These are phyloP conservation scores for Cladosporium oxysporum DNA, from an alignment of 2,329 filamentous ascomycete genomes.

Conservation along the genomic window DNA sequence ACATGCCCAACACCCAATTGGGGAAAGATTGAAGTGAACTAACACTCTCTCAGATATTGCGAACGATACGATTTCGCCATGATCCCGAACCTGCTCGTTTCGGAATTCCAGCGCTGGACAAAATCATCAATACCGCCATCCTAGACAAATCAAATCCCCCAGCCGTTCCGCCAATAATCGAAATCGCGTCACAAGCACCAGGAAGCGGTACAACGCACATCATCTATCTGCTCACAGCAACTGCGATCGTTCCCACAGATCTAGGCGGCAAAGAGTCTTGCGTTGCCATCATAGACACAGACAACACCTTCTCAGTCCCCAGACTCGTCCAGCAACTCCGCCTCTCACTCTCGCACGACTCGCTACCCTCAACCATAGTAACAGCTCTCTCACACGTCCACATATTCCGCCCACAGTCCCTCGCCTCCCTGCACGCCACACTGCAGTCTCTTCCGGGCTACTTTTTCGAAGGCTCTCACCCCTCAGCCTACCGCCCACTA, in stretches of 20 bases:
- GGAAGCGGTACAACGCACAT: constrained; percentile 61
- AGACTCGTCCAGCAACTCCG: constrained; percentile 47
- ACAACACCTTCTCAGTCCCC: constrained; percentile 55
- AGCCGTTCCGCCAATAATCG: constrained; percentile 46
- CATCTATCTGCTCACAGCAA: constrained; percentile 57
- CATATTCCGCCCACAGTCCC: constrained; percentile 58
- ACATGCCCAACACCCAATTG: neutral
- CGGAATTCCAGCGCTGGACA: constrained; percentile 51
- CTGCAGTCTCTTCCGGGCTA: constrained; percentile 51
- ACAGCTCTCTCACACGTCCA: constrained; percentile 56
- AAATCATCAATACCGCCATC: constrained; percentile 31
- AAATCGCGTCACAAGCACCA: constrained; percentile 55
- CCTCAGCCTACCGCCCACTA: constrained; percentile 49
- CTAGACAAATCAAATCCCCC: constrained; percentile 19
- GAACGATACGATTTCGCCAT: constrained; percentile 38
- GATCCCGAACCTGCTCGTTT: constrained; percentile 34
- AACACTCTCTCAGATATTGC: constrained; percentile 41
- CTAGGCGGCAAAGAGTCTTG: constrained; percentile 50
- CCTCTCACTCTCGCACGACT: constrained; percentile 27
- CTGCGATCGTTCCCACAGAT: constrained; percentile 47
- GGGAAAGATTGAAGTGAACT: constrained; percentile 3
- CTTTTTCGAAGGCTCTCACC: constrained; percentile 50
- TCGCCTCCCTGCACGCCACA: constrained; percentile 52
- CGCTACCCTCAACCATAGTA: constrained; percentile 12
- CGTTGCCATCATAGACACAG: constrained; percentile 58